phyloP scores from a whole-genome alignment of 345 rosid genomes.

The Litchi chinensis region DNA sequence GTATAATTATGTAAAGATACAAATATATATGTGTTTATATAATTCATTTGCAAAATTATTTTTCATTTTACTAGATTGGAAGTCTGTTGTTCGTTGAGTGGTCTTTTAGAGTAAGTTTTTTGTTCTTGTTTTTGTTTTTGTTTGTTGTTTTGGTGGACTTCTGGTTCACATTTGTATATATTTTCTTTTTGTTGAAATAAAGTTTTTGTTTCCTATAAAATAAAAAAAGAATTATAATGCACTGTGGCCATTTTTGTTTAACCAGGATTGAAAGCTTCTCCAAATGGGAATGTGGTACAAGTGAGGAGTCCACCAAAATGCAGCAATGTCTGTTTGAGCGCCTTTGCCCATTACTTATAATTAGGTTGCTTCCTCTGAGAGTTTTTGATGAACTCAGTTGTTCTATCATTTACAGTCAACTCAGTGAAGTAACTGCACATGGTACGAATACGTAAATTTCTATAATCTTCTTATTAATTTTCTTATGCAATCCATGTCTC shows the following conservation, averaged over 20 bases:
- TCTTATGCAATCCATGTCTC: background rate
- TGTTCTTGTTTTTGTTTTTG: no score
- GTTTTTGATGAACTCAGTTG: constrained; percentile 64
- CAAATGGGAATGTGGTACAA: constrained; percentile 37
- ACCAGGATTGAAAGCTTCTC: constrained; percentile 41
- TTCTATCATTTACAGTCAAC: constrained; percentile 58
- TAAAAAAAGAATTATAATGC: no score
- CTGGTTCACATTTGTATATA: no score
- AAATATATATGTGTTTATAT: background rate
- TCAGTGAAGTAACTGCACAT: constrained; percentile 33
- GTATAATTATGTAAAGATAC: background rate
- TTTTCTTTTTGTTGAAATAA: no score
- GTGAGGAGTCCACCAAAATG: constrained; percentile 36
- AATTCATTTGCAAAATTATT: background rate
- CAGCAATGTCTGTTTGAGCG: constrained; percentile 66
- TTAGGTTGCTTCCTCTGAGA: constrained; percentile 82
- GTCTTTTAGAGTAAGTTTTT: no score
- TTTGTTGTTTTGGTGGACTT: no score
- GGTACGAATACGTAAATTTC: constrained; percentile 40
- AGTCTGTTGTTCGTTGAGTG: no score
- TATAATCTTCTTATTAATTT: constrained; percentile 11
- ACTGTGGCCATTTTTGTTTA: constrained; percentile 11
- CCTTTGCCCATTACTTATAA: constrained; percentile 83
- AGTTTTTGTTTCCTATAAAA: no score
- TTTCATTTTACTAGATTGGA: no score